Conservation (phyloP, 2,329 filamentous ascomycete genomes). For the Bipolaris zeicola region DNA sequence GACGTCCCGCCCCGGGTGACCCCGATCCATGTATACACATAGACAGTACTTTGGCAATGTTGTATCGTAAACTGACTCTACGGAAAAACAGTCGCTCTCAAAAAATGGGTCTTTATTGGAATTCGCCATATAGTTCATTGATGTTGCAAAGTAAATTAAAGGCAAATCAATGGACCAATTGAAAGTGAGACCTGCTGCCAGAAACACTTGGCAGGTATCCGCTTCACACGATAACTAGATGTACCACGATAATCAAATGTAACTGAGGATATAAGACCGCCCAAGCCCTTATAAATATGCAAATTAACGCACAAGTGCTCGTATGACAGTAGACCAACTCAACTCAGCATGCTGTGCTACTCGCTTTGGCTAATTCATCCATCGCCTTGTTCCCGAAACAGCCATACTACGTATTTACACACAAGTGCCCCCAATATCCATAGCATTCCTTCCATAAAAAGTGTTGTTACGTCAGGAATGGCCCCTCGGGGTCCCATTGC, state of each 20-base stretch:
- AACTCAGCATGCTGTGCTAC: background rate
- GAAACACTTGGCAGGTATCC: too few species aligned
- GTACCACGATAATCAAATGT: too few species aligned
- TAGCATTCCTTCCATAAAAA: background rate
- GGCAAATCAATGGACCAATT: too few species aligned
- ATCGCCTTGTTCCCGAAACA: background rate
- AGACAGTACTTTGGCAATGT: background rate
- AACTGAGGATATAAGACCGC: background rate
- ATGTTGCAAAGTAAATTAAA: too few species aligned
- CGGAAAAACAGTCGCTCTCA: background rate
- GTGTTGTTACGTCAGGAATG: background rate
- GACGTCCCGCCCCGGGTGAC: background rate
- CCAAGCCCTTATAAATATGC: background rate
- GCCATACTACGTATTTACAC: too few species aligned
- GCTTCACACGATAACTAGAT: too few species aligned
- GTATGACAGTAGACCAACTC: background rate
- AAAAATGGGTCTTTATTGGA: background rate
- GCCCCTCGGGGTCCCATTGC: too few species aligned
- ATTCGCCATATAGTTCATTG: background rate
- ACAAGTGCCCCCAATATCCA: background rate
- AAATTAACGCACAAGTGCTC: background rate
- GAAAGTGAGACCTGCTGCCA: too few species aligned
- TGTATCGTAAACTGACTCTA: background rate
- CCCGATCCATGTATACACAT: background rate
- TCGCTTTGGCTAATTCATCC: background rate